Base-by-base conservation (phyloP, 768 basidiomycete species). In the Leccinum uliginosum region DNA sequence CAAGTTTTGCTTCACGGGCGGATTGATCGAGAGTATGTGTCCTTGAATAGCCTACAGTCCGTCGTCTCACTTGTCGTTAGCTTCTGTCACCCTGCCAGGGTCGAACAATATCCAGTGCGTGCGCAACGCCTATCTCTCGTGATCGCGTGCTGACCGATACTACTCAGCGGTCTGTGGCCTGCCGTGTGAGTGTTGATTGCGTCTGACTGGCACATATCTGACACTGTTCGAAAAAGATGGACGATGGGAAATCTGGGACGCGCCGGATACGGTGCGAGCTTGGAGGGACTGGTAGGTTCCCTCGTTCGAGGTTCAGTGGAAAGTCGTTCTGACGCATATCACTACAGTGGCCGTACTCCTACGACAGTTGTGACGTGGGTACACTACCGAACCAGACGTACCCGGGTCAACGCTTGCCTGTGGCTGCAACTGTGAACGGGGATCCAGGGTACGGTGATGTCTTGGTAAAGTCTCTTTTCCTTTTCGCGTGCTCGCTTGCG, bases 1-100 rank as follows among this genome's bases (percentile, higher is more conserved):
- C 68, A 84, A 85, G 72, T 84, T 94, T 61, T 92, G 89, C 70
- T 91, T 92, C 67, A 89, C 88, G 10, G 87, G 87, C 6, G 91
- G 91, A 43, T 70, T 89, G 50, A 78, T 90, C 51, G 88, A 84
- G 72, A 66, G 70, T 71, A 24, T 21, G 61, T 58, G 3, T 50
- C 11, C 15, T 35, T 11, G 32, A 23, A 46, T 48, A 9, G 11
- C 12, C 14, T 17, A 0, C 9, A 40, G 0, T 27, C 8, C 8
- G 4, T 10, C 23, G 14, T 29, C 53, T 73, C 24, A 66, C 24
- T 19, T 24, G 19, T 60, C 43, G 14, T 15, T 70, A 67, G 71
- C 74, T 21, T 64, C 69, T 29, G 76, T 79, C 34, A 71, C 59
- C 17, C 60, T 81, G 0, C 79, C 80, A 2, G 79, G 80, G 0